A percentile compares a stretch with the other conserved stretches of the same genome.
phyloP scores from a whole-genome alignment of 1,284 basidiomycete genomes.

The Thelephora terrestris region DNA sequence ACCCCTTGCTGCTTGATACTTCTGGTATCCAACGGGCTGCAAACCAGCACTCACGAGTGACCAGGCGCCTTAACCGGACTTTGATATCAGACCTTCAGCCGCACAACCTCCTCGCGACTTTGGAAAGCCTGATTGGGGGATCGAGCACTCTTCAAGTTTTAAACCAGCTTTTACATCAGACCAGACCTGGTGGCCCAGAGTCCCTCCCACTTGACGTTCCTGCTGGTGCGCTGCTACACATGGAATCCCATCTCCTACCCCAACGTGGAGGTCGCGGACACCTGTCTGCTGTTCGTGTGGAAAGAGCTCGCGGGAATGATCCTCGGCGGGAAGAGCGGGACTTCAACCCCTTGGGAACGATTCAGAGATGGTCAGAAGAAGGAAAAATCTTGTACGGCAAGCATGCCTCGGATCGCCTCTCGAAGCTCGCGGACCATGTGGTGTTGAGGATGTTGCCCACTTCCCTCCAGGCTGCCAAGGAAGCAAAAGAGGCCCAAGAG shows the following conservation, averaged over 20 bases:
- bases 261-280: conserved; percentile 37
- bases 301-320: conserved; percentile 41
- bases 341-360: conserved; percentile 71
- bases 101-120: conserved; percentile 63
- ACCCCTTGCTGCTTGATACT: conserved; percentile 76
- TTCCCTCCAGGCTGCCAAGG: conserved; percentile 49
- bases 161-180: conserved; percentile 51
- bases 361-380: conserved; percentile 90
- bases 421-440: conserved; percentile 65
- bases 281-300: conserved; percentile 49
- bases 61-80: conserved; percentile 45
- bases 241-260: conserved; percentile 38
- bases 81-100: conserved; percentile 38
- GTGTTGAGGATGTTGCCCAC: conserved; percentile 75
- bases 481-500: conserved; percentile 42
- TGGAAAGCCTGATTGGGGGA: conserved; percentile 71
- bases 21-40: conserved; percentile 30
- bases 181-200: conserved; percentile 40
- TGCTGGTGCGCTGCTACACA: conserved; percentile 45
- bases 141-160: conserved; percentile 76
- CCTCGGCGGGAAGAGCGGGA: conserved; percentile 41
- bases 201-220: conserved; percentile 69
- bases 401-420: conserved; percentile 58
- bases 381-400: conserved; percentile 72
- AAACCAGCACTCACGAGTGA: conserved; percentile 31